Percentiles rank a stretch among this genome's conserved stretches.
Conservation (phyloP, 2,329 filamentous ascomycete genomes). For the Scytalidium lignicola region DNA sequence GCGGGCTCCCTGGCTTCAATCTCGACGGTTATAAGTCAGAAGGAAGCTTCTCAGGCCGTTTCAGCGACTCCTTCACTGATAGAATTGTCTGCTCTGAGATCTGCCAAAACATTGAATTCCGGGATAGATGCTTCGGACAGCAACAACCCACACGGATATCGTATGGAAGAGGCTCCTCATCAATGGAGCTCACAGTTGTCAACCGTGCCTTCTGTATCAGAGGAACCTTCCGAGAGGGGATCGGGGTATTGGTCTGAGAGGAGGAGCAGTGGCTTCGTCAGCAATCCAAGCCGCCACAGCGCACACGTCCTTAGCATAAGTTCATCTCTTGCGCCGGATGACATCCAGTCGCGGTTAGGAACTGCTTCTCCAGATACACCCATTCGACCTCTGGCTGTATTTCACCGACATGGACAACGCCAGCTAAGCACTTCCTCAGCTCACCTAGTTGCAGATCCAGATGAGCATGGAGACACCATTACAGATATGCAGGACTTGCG, state of each 20-base stretch:
- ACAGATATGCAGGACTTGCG: slow-evolving; percentile 52
- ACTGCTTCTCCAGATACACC: slow-evolving; percentile 41
- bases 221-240: slow-evolving; percentile 41
- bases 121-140: slow-evolving; percentile 25
- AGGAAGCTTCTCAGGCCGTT: slow-evolving; percentile 23
- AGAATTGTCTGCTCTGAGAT: slow-evolving; percentile 16
- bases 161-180: slow-evolving; percentile 46
- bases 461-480: slow-evolving; percentile 60
- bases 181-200: slow-evolving; percentile 62
- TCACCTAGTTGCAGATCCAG: slow-evolving; percentile 50
- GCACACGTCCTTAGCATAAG: slow-evolving; percentile 53
- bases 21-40: slow-evolving; percentile 42
- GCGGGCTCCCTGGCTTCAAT: slow-evolving; percentile 49
- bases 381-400: slow-evolving; percentile 34
- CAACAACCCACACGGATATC: slow-evolving; percentile 22
- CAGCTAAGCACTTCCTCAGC: slow-evolving; percentile 29
- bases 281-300: slow-evolving; percentile 45
- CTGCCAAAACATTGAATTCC: slow-evolving; percentile 23
- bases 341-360: slow-evolving; percentile 11
- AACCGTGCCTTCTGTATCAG: slow-evolving; percentile 58
- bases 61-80: slow-evolving; percentile 23
- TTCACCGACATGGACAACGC: slow-evolving; percentile 30
- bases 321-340: slow-evolving; percentile 34
- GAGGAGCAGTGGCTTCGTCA: slow-evolving; percentile 43
- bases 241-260: slow-evolving; percentile 42